Base-by-base conservation (phyloP, 225 moss, liverwort and hornwort species). In the Climacium dendroides region DNA sequence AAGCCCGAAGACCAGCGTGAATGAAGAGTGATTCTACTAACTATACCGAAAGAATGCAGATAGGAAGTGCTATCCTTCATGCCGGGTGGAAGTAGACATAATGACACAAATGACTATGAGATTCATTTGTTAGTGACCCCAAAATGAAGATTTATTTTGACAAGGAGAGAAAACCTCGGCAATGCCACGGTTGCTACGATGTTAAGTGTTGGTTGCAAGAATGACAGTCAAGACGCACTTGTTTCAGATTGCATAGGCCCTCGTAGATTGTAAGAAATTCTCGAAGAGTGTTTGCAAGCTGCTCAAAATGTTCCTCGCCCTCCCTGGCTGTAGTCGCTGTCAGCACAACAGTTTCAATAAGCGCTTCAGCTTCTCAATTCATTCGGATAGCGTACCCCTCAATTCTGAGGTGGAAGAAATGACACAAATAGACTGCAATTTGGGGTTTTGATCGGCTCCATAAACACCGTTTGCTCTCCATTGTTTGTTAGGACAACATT, bases 221-320 rank as follows among this genome's bases (percentile, higher is more conserved):
- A 87, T 54, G 63, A 39, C 62, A 70, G 57, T 39, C 65, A 52
- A 32, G 18, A 74, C 88, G 50, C 85, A 94, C 94, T 72, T 91
- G 86, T 87, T 93, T 93, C 66, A 94, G 50, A 82, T 62, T 61
- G 85, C 94, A 94, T 8, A 93, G 85, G 55, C 83, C 89, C 82
- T 94, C 91, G 65, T 93, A 93, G 74, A 88, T 87, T 59, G 79
- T 62, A 53, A 94, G 91, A 78, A 88, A 90, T 37, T 82, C 93
- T 52, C 90, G 89, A 48, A 94, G 88, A 57, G 43, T 91, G 80
- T 72, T 84, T 18, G 89, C 82, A 81, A 93, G 93, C 50, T 93
- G 88, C 75, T 89, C 84, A 57, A 86, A 83, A 85, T 93, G 88
- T 25, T 85, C 86, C 64, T 85, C 85, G 19, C 62, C 47, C 54